Conservation (phyloP, 2,329 filamentous ascomycete genomes). For the Fusarium oligoseptatum region DNA sequence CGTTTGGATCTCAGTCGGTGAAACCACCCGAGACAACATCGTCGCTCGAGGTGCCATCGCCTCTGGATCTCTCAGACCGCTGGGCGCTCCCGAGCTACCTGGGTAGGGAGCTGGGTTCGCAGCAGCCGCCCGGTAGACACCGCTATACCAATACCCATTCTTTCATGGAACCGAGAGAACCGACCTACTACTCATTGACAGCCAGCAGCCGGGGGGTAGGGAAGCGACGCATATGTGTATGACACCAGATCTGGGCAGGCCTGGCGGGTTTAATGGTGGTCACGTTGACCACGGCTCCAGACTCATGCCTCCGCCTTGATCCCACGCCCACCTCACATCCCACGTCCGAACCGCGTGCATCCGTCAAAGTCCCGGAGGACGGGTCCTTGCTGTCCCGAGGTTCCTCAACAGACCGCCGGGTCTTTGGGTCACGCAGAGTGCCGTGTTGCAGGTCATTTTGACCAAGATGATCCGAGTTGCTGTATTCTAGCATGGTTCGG, state of each 20-base stretch:
- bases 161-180: background rate
- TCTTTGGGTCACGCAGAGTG: constrained; percentile 8
- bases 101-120: background rate
- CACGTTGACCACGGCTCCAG: constrained; percentile 27
- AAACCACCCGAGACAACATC: background rate
- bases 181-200: constrained; percentile 5
- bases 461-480: background rate
- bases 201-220: constrained; percentile 6
- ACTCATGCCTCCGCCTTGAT: constrained; percentile 34
- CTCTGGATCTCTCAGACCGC: constrained; percentile 13
- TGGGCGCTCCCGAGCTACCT: background rate
- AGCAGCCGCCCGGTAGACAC: constrained; percentile 6
- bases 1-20: constrained; percentile 24
- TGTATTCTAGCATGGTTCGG: constrained; percentile 3
- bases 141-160: constrained; percentile 4
- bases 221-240: constrained; percentile 23
- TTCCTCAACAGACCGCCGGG: constrained; percentile 37
- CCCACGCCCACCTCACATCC: constrained; percentile 14
- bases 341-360: constrained; percentile 25
- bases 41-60: background rate
- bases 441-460: constrained; percentile 1
- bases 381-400: constrained; percentile 28
- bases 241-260: constrained; percentile 21
- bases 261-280: constrained; percentile 40
- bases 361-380: constrained; percentile 24